These are phyloP conservation scores for Bromus sterilis DNA, from an alignment of 176 grass and related monocot species.

Conservation along the genomic window DNA sequence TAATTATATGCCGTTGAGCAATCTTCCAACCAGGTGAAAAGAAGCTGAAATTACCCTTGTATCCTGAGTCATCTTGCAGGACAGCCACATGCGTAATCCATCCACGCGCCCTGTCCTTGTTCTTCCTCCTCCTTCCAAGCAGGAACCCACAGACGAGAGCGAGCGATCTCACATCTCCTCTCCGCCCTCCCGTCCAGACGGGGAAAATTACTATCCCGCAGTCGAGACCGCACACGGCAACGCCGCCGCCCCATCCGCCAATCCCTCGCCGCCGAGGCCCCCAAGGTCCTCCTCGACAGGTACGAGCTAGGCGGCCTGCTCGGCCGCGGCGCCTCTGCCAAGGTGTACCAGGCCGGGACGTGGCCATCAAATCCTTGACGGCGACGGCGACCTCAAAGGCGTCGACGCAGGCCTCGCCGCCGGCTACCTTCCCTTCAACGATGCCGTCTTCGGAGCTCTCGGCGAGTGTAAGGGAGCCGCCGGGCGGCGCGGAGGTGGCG, in stretches of 20 bases:
- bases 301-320: constrained; percentile 71
- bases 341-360: constrained; percentile 59
- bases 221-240: constrained; percentile 14
- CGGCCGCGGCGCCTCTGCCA: constrained; percentile 83
- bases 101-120: too few relatives aligned
- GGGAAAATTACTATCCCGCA: neutral
- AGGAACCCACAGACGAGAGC: too few relatives aligned
- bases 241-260: constrained; percentile 30
- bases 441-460: too few relatives aligned
- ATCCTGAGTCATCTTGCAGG: too few relatives aligned
- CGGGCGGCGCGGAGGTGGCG: too few relatives aligned
- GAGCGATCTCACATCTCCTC: neutral
- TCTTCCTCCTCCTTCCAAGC: too few relatives aligned
- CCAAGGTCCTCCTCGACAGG: constrained; percentile 34
- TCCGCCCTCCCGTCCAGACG: neutral
- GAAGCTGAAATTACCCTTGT: too few relatives aligned
- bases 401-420: constrained; percentile 64
- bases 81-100: too few relatives aligned
- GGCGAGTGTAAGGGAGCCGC: too few relatives aligned
- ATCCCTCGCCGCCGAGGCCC: neutral
- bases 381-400: constrained; percentile 47
- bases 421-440: constrained; percentile 95
- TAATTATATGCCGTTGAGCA: too few relatives aligned
- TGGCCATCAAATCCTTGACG: constrained; percentile 86
- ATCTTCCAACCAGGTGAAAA: too few relatives aligned